phyloP scores from a whole-genome alignment of 2,329 filamentous ascomycete species.

The Fusarium setosum region DNA sequence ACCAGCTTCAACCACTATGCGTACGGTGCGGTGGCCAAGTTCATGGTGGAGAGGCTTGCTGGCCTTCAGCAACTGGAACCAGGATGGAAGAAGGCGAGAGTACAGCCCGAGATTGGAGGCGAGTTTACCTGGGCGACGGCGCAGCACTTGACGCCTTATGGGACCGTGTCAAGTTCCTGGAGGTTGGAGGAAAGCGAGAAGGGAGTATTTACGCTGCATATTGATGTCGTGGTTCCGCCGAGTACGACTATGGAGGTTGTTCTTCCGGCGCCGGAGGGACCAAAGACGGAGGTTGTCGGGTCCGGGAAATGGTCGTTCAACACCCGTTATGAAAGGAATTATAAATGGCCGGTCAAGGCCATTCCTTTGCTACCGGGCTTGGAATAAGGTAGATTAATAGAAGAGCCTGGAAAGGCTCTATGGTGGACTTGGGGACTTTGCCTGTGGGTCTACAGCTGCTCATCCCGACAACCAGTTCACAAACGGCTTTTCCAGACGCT shows the following conservation, averaged over 20 bases:
- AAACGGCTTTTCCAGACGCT: too few relatives aligned
- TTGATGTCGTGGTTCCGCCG: slow-evolving; percentile 30
- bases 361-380: background rate
- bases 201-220: background rate
- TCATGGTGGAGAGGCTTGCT: slow-evolving; percentile 46
- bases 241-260: slow-evolving; percentile 37
- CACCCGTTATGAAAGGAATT: background rate
- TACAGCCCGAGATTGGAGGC: slow-evolving; percentile 30
- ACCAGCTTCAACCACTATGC: slow-evolving; percentile 57
- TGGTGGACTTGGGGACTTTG: too few relatives aligned
- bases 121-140: slow-evolving; percentile 35
- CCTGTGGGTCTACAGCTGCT: too few relatives aligned
- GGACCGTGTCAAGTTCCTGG: slow-evolving; percentile 35
- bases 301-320: slow-evolving; percentile 35
- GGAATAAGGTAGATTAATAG: too few relatives aligned
- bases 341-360: slow-evolving; percentile 24
- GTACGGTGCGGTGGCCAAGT: slow-evolving; percentile 52
- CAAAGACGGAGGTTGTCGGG: slow-evolving; percentile 23
- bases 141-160: slow-evolving; percentile 36
- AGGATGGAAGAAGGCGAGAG: slow-evolving; percentile 40
- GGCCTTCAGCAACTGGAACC: slow-evolving; percentile 35
- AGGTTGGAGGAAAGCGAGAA: slow-evolving; percentile 4
- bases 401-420: too few relatives aligned
- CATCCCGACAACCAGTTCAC: too few relatives aligned
- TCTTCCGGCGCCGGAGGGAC: slow-evolving; percentile 10